Base-by-base conservation (phyloP, 2,329 filamentous ascomycete species). In the Ramularia collo-cygni region DNA sequence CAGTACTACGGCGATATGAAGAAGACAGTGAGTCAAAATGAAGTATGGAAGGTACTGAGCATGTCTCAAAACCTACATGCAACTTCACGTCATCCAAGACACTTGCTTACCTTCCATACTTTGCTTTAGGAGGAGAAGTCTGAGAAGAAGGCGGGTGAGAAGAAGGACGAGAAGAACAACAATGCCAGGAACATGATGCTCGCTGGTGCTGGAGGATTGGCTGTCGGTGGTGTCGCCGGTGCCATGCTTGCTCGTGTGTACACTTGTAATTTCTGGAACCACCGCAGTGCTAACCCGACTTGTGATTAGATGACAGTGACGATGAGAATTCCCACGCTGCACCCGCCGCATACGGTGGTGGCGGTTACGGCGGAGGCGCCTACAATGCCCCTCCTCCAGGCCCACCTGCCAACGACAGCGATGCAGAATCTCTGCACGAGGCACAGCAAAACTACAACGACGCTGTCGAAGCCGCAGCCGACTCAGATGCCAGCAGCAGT, bases 121-220 rank as follows among this genome's bases (percentile, higher is more conserved):
- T n/a, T n/a, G n/a, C n/a, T n/a, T n/a, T n/a, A n/a, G n/a, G 43
- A 43, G 37, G 45, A 48, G 35, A 33, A 37, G 35, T 68, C 69
- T 37, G 66, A 69, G 19, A 66, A 56, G 4, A 51, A 54, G 13
- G 59, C 62, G 37, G 40, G 59, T 29, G 47, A 52, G 41, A 46
- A 57, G 35, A 62, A 66, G 42, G 58, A 55, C 42, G 50, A 65
- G 37, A 68, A 69, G 37, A 66, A 69, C 18, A 66, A 56, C 4
- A 51, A 53, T 12, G 59, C 62, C 38, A n/a, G n/a, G 34, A 67
- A 70, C 17, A 67, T 76, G 52, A 57, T 79, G 14, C 63, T 75
- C 27, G 76, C 70, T 15, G 77, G 71, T 37, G 72, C 73, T 4
- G 78, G 69, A 30, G 78, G 77, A 54, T 46, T 79, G 18, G 76